Evolutionary conservation across 805 yeast species (phyloP).

Genomic region (Clavispora fructus): DNA sequence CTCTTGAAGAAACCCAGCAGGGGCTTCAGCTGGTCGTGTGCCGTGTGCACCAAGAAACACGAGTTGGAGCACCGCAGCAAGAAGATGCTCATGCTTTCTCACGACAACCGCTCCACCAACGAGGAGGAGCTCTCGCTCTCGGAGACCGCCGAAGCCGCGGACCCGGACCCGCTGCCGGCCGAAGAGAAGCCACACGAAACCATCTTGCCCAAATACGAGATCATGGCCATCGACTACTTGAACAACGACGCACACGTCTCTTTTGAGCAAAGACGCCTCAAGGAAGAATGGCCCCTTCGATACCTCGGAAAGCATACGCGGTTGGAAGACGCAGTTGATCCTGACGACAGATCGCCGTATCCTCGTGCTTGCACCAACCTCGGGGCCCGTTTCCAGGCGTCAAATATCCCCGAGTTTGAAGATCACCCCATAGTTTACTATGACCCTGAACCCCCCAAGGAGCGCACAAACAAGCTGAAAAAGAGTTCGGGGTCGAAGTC

Average conservation of each 20-base stretch:
- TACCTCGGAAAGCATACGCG: conserved; percentile 72
- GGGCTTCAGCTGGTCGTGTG: conserved; percentile 91
- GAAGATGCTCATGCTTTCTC: conserved; percentile 36
- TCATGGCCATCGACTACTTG: conserved; percentile 50
- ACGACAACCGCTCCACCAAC: conserved; percentile 38
- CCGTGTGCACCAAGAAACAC: conserved; percentile 59
- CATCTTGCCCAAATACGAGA: conserved; percentile 49
- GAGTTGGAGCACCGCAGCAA: conserved; percentile 40
- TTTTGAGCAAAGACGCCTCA: conserved; percentile 43
- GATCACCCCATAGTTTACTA: conserved; percentile 60
- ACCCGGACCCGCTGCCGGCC: conserved; percentile 1
- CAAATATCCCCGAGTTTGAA: conserved; percentile 59
- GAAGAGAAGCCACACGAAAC: conserved; percentile 7
- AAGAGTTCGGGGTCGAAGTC: conserved; percentile 9
- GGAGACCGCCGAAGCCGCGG: background rate
- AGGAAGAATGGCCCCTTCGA: conserved; percentile 79
- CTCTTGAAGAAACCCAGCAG: conserved; percentile 70
- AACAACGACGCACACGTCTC: conserved; percentile 38
- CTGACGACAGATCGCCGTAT: conserved; percentile 67
- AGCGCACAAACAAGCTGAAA: conserved; percentile 4
- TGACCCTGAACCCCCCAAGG: conserved; percentile 30
- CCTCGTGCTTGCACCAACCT: conserved; percentile 76
- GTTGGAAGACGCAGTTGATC: conserved; percentile 71
- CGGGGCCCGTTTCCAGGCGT: conserved; percentile 70
- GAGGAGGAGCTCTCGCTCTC: conserved; percentile 24